These are phyloP conservation scores for Xerocomus nothofagi DNA, from an alignment of 1,284 basidiomycete genomes.

Conservation along the genomic window DNA sequence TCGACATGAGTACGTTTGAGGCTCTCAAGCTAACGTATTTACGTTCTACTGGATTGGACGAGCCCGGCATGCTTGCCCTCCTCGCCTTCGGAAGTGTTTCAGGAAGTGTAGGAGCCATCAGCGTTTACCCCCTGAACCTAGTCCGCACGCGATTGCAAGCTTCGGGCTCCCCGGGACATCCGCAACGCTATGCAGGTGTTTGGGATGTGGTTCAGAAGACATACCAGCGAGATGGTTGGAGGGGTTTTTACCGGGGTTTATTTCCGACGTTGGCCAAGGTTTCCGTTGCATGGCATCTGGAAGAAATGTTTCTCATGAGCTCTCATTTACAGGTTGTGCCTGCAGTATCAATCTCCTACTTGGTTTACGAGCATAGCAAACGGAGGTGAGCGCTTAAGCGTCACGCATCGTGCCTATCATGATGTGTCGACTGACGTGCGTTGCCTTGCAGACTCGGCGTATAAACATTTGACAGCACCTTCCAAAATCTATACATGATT, in stretches of 20 bases:
- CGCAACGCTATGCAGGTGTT: conserved; percentile 85
- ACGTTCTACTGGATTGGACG: conserved; percentile 76
- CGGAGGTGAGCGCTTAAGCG: conserved; percentile 64
- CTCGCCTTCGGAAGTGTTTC: conserved; percentile 88
- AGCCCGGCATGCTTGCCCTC: conserved; percentile 80
- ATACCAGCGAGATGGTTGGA: conserved; percentile 84
- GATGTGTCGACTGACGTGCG: conserved; percentile 10
- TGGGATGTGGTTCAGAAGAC: conserved; percentile 85
- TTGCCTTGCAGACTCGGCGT: conserved; percentile 44
- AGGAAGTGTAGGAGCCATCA: conserved; percentile 89
- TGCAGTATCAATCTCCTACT: conserved; percentile 92
- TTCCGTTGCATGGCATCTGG: not conserved
- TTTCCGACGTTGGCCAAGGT: conserved; percentile 91
- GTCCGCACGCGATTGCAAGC: conserved; percentile 95
- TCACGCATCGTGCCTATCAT: not conserved
- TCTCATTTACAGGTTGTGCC: conserved; percentile 71
- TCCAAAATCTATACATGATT: conserved; percentile 22
- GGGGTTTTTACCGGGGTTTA: conserved; percentile 93
- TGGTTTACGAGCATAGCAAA: conserved; percentile 85
- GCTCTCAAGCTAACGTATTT: conserved; percentile 85
- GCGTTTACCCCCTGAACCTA: conserved; percentile 90
- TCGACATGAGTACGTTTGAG: conserved; percentile 95
- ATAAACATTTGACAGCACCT: conserved; percentile 32
- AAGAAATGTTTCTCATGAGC: conserved; percentile 10
- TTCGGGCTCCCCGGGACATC: conserved; percentile 91